phyloP scores from a whole-genome alignment of 495 filamentous ascomycete genomes.

The Tuber melanosporum region DNA sequence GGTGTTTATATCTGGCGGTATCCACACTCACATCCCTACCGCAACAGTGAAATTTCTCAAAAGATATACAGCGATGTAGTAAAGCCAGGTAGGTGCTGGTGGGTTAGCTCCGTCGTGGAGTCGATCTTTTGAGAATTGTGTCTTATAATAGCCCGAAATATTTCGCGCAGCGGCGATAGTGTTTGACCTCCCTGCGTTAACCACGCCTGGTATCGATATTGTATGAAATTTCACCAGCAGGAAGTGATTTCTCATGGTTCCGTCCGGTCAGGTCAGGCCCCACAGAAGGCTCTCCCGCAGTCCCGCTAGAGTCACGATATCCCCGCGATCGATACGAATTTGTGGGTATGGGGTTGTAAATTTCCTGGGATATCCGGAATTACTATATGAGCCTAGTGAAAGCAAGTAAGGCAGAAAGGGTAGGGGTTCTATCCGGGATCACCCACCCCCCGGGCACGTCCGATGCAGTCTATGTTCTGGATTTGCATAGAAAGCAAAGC shows the following conservation, averaged over 20 bases:
- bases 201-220: no score
- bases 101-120: no score
- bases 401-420: neutral
- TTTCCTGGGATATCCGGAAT: neutral
- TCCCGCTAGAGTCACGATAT: neutral
- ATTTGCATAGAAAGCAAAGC: neutral
- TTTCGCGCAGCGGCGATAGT: neutral
- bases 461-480: neutral
- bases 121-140: neutral
- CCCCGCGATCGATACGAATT: neutral
- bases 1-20: no score
- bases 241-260: no score
- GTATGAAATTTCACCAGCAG: no score
- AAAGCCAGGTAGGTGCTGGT: neutral
- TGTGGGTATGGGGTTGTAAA: no score
- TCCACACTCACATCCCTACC: no score
- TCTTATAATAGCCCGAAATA: neutral
- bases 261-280: no score
- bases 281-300: neutral
- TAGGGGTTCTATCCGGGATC: neutral
- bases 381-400: neutral
- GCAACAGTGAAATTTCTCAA: neutral
- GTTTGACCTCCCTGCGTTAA: no score
- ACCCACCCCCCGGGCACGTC: neutral
- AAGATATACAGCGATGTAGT: neutral